A percentile compares a stretch with the other conserved stretches of the same genome.
phyloP scores from a whole-genome alignment of 2,329 filamentous ascomycete species.

The Pestalotiopsis sp. region DNA sequence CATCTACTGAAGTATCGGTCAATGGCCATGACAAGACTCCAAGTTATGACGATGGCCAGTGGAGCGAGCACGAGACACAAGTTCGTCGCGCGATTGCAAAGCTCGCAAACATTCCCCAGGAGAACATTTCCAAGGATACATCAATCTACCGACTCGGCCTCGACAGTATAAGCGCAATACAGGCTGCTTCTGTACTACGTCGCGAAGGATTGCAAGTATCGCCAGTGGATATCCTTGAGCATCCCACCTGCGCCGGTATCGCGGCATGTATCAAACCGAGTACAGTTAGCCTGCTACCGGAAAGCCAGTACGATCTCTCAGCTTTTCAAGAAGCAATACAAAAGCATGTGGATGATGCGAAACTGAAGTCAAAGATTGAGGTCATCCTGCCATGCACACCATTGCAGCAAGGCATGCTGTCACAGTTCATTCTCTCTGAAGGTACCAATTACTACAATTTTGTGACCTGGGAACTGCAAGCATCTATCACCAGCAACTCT shows the following conservation, averaged over 20 bases:
- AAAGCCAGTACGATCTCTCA: conserved; percentile 38
- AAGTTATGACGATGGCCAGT: conserved; percentile 13
- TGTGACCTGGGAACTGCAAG: conserved; percentile 55
- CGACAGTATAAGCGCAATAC: conserved; percentile 86
- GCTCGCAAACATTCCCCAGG: conserved; percentile 55
- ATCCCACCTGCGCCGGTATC: conserved; percentile 46
- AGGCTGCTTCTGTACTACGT: conserved; percentile 72
- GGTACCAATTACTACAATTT: conserved; percentile 78
- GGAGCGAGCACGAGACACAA: conserved; percentile 43
- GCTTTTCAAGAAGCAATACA: conserved; percentile 38
- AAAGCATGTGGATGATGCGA: conserved; percentile 26
- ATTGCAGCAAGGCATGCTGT: conserved; percentile 79
- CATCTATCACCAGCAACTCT: conserved; percentile 35
- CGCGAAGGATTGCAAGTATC: conserved; percentile 59
- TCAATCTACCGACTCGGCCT: conserved; percentile 88
- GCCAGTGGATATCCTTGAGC: conserved; percentile 75
- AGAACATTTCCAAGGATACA: conserved; percentile 59
- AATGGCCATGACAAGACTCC: conserved; percentile 18
- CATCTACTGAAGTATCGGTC: not conserved
- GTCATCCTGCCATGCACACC: conserved; percentile 76
- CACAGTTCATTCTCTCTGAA: conserved; percentile 68
- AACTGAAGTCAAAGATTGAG: conserved; percentile 44
- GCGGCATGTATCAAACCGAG: conserved; percentile 18
- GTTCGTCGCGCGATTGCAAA: conserved; percentile 60
- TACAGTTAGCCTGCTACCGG: not conserved